Base-by-base conservation (phyloP, 148 eudicot genomes). In the Chenopodium album region DNA sequence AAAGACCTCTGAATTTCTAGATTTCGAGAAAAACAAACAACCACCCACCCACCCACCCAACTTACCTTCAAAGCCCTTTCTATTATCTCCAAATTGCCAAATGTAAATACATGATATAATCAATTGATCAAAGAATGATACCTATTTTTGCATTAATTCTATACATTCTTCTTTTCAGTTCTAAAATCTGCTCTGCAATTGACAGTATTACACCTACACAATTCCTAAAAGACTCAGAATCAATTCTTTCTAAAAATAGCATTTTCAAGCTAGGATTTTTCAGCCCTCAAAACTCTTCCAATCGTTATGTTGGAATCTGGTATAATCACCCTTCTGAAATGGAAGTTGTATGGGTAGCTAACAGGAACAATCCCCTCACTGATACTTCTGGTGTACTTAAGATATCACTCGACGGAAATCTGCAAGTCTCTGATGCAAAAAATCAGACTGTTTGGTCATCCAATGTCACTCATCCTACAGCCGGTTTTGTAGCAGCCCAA, bases 381-480 rank as follows among this genome's bases (percentile, higher is more conserved):
- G 80, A 76, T 44, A 26, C 86, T 26, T 75, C 83, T 29, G 85
- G 80, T 23, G 28, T 52, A 1, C 66, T 87, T 0, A 75, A 64
- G 16, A 7, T 84, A 31, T 76, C 83, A 28, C 78, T 31, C 2
- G 74, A 84, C 70, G 86, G 86, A 16, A 76, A 70, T 48, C 78
- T 92, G 4, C 78, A 73, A 41, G 75, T 94, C n/a, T 71, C 31
- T 63, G 78, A 82, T 37, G 80, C 76, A 12, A 85, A 85, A 0
- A 85, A 84, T 75, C 17, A 89, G 0, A 48, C 82, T 7, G 64
- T 94, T 16, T 92, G 92, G 97, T 85, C 91, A 12, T 77, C 88
- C 5, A 86, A 86, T 71, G 60, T 60, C 16, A 26, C 88, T n/a
- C 17, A 32, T 32, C 26, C 78, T 23, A 7, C 56, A 2, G 52